Conservation (phyloP, 2,329 filamentous ascomycete species). For the Pestalotiopsis sp. region DNA sequence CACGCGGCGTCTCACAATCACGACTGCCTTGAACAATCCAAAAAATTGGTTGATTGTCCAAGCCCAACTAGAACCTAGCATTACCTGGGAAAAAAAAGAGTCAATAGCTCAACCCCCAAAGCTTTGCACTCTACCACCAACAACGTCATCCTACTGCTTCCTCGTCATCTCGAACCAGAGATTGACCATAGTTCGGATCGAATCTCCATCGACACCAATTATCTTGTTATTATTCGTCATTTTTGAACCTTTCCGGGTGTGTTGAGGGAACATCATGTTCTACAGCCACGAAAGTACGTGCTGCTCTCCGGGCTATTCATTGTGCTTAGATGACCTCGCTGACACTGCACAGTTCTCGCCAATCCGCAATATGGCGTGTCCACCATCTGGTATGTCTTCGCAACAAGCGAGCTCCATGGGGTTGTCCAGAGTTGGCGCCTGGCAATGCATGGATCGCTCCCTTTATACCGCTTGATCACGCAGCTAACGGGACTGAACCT, state of each 20-base stretch:
- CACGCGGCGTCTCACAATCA: neutral
- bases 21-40: conserved; percentile 5
- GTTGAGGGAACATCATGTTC: conserved; percentile 67
- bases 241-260: neutral
- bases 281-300: conserved; percentile 90
- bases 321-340: neutral
- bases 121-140: neutral
- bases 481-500: neutral
- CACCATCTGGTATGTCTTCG: conserved; percentile 77
- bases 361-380: conserved; percentile 88
- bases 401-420: neutral
- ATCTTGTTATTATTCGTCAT: too few species aligned
- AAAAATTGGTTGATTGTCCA: neutral
- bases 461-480: neutral
- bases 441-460: neutral
- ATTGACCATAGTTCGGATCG: neutral
- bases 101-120: neutral
- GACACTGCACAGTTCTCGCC: conserved; percentile 64
- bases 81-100: neutral
- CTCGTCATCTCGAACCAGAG: neutral
- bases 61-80: neutral
- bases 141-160: neutral
- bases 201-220: too few species aligned
- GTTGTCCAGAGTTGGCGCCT: neutral
- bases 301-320: neutral